These are phyloP conservation scores for Didymella pomorum DNA, from an alignment of 2,329 filamentous ascomycete species.

Conservation along the genomic window DNA sequence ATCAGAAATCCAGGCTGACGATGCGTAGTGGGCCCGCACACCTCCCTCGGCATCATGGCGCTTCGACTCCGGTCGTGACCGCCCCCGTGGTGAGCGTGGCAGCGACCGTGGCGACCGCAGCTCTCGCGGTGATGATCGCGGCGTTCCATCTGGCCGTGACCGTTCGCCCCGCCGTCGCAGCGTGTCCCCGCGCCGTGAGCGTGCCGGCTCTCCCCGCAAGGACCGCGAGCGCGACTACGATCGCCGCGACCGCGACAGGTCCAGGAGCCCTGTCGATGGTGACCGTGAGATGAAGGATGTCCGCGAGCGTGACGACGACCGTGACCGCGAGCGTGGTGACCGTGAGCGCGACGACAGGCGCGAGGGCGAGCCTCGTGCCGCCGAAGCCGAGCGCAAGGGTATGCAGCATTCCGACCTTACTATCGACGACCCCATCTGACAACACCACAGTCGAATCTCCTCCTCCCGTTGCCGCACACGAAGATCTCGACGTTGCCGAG, in stretches of 20 bases:
- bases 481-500: slow-evolving; percentile 96
- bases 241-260: slow-evolving; percentile 76
- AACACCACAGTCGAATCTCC: slow-evolving; percentile 72
- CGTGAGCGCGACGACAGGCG: slow-evolving; percentile 60
- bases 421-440: slow-evolving; percentile 35
- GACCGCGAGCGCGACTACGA: slow-evolving; percentile 76
- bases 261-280: slow-evolving; percentile 65
- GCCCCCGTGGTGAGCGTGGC: slow-evolving; percentile 59
- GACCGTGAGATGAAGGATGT: slow-evolving; percentile 59
- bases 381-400: slow-evolving; percentile 94
- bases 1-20: slow-evolving; percentile 28
- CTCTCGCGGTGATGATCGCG: slow-evolving; percentile 74
- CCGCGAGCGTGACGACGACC: slow-evolving; percentile 69
- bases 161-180: slow-evolving; percentile 64
- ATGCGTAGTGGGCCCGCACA: slow-evolving; percentile 90
- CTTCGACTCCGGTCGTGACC: slow-evolving; percentile 79
- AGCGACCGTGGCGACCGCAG: slow-evolving; percentile 66
- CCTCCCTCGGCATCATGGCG: slow-evolving; percentile 98
- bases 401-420: slow-evolving; percentile 31
- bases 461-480: slow-evolving; percentile 74
- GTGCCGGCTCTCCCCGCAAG: slow-evolving; percentile 76
- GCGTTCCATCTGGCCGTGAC: slow-evolving; percentile 78
- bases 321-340: slow-evolving; percentile 57
- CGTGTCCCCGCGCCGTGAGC: slow-evolving; percentile 62
- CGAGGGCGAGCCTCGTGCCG: slow-evolving; percentile 72